Evolutionary conservation across 2,329 filamentous ascomycete genomes (phyloP), one percentile per base, ranked within the genome.

Genomic region (Coleophoma crateriformis): DNA sequence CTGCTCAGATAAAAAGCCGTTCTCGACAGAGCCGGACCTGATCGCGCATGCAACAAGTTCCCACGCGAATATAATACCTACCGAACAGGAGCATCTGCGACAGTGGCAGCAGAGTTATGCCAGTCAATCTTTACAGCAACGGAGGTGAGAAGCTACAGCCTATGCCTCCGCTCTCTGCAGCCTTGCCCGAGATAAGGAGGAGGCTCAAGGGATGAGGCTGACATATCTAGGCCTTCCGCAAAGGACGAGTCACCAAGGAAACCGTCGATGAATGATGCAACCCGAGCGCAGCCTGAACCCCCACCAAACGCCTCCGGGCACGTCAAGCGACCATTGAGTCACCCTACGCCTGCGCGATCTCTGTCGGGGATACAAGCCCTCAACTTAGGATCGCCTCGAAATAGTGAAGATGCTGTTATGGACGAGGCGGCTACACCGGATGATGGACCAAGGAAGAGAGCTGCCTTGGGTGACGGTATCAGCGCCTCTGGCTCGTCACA

Each of bases 391-490:
- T 54, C 53, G 12, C 48, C 55, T 20, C 42, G 40, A 20, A 45
- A 48, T 7, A 50, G 49, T 14, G 52, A 54, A 3, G 58, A 61
- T 49, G 50, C 52, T 7, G 15, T 42, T 1, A 60, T 63, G 58
- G 19, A 49, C 14, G 54, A 55, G 45, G 45, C 47, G 12, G 12
- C 35, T 7, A 33, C 49, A 27, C 32, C 19, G 17, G 41, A 44
- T 11, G 51, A 57, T 2, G 54, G 56, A 17, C 60, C 61, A 17
- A 42, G 60, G 12, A 64, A 64, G 33, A 53, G 57, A 44, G 49
- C 53, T 8, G 61, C 61, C 0, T 45, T 56, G 5, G 61, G 61
- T 2, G 61, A 61, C 46, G 60, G 61, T 15, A 63, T 63, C 33
- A 59, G 54, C n/a, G 54, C 56, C 35, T 61, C 59, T 27, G 56